phyloP scores from a whole-genome alignment of 2,329 filamentous ascomycete genomes.

The Fusarium nurragi region DNA sequence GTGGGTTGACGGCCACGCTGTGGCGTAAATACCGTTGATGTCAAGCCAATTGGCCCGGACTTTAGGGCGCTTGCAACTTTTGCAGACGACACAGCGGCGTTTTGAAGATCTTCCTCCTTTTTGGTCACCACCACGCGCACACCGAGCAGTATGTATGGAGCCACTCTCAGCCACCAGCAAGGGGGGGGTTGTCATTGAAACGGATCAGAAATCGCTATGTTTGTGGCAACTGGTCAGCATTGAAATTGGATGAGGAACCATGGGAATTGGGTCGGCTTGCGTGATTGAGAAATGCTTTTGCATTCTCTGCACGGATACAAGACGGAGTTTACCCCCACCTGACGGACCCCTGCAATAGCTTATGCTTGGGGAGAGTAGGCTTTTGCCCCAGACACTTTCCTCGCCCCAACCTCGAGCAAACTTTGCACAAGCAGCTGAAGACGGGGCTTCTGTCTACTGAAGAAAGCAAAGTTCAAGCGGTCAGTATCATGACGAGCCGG shows the following conservation, averaged over 20 bases:
- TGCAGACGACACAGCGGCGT: constrained; percentile 5
- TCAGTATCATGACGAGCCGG: no score
- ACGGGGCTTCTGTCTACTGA: no score
- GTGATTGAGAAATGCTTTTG: constrained; percentile 1
- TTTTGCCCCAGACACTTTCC: constrained; percentile 6
- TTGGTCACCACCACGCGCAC: not conserved
- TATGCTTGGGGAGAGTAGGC: not conserved
- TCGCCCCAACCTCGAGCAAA: not conserved
- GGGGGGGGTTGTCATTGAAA: not conserved
- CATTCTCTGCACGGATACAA: constrained; percentile 5
- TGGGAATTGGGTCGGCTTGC: not conserved
- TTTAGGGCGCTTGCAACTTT: not conserved
- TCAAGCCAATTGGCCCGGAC: constrained; percentile 7
- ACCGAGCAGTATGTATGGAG: not conserved
- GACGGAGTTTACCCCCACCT: not conserved
- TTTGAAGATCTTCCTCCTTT: constrained; percentile 27
- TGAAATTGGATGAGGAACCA: constrained; percentile 17
- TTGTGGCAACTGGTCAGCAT: constrained; percentile 6
- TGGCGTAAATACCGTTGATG: constrained; percentile 2
- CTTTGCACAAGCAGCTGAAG: no score
- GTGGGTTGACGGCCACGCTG: constrained; percentile 16
- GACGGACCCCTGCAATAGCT: constrained; percentile 2
- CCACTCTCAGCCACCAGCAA: constrained; percentile 14
- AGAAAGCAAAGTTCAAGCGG: no score
- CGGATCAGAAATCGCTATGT: constrained; percentile 3